These are phyloP conservation scores for Macrolepiota albuminosa DNA, from an alignment of 768 basidiomycete genomes.

Conservation along the genomic window DNA sequence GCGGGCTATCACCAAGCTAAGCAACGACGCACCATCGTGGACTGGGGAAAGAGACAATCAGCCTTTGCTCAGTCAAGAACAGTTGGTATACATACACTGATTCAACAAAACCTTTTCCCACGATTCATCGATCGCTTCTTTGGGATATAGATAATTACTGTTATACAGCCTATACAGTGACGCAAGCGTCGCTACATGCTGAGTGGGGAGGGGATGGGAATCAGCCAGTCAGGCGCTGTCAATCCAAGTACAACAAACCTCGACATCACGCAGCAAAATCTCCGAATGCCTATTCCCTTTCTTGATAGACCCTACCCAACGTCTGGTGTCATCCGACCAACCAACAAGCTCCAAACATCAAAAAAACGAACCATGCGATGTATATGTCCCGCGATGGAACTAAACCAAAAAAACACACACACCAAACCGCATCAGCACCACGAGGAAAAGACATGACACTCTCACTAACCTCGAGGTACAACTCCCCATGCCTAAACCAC, in stretches of 20 bases:
- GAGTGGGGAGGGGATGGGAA: not conserved
- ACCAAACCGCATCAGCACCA: too few relatives aligned
- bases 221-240: not conserved
- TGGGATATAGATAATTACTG: conserved; percentile 73
- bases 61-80: not conserved
- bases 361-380: conserved; percentile 67
- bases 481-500: conserved; percentile 65
- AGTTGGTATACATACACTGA: conserved; percentile 52
- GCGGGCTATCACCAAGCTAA: too few relatives aligned
- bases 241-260: conserved; percentile 40
- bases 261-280: conserved; percentile 85
- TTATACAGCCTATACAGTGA: conserved; percentile 48
- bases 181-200: conserved; percentile 82
- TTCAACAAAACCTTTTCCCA: conserved; percentile 94
- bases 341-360: not conserved
- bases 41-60: conserved; percentile 36
- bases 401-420: conserved; percentile 20
- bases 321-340: not conserved
- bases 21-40: conserved; percentile 63
- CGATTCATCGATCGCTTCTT: conserved; percentile 68
- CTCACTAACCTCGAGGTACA: conserved; percentile 86
- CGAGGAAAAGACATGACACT: conserved; percentile 18
- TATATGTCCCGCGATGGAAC: conserved; percentile 94
- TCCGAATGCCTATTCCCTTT: conserved; percentile 97
- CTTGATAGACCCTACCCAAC: conserved; percentile 72